Evolutionary conservation across 768 basidiomycete species (phyloP).

Genomic region (Leccinum uliginosum): DNA sequence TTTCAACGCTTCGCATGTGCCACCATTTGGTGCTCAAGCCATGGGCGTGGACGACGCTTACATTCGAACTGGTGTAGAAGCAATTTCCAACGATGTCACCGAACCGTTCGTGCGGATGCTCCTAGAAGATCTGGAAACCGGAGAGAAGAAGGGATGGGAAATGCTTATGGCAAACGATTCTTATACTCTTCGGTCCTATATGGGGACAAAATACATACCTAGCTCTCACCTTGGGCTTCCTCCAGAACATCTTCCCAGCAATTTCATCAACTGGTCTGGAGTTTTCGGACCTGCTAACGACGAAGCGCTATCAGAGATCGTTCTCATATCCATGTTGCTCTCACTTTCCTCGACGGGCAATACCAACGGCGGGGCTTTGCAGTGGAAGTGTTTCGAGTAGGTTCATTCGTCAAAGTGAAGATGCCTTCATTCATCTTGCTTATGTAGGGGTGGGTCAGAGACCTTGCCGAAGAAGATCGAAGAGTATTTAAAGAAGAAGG

Average conservation of each 20-base stretch:
- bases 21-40: slow-evolving; percentile 3
- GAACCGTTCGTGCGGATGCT: slow-evolving; percentile 18
- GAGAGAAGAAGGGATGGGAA: slow-evolving; percentile 22
- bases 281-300: neutral
- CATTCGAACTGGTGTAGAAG: slow-evolving; percentile 17
- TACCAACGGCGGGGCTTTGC: neutral
- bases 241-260: slow-evolving; percentile 7
- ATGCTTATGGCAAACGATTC: slow-evolving; percentile 23
- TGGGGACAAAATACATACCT: slow-evolving; percentile 17
- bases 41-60: slow-evolving; percentile 9
- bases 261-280: slow-evolving; percentile 26
- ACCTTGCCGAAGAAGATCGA: slow-evolving; percentile 4
- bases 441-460: slow-evolving; percentile 1
- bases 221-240: slow-evolving; percentile 16
- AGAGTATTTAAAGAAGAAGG: neutral
- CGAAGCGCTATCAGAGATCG: neutral
- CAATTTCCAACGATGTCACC: slow-evolving; percentile 12
- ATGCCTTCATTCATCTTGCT: neutral
- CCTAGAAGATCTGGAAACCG: slow-evolving; percentile 15
- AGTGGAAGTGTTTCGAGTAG: slow-evolving; percentile 11
- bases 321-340: neutral
- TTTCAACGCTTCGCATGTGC: slow-evolving; percentile 2
- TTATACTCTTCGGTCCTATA: slow-evolving; percentile 23
- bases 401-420: neutral
- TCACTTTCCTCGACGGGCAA: neutral